These are phyloP conservation scores for Exophiala spinifera DNA, from an alignment of 2,329 filamentous ascomycete species.

Conservation along the genomic window DNA sequence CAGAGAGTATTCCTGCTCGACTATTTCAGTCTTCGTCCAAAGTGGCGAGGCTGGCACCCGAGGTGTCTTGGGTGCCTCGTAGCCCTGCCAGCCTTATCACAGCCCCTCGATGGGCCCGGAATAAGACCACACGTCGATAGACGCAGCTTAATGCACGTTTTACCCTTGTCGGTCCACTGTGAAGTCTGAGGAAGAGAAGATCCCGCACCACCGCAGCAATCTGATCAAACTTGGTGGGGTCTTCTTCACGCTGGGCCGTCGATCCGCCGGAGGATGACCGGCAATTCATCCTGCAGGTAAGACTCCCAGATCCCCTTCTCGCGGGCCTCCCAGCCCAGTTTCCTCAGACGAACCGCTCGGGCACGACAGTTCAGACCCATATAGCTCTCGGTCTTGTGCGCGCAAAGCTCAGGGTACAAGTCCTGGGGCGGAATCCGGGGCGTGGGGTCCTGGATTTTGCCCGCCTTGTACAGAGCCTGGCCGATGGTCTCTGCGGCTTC, in stretches of 20 bases:
- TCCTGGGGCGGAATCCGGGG: conserved; percentile 38
- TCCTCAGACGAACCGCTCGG: conserved; percentile 43
- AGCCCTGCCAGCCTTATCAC: too few relatives aligned
- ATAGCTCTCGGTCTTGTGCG: conserved; percentile 35
- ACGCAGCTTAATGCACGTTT: too few relatives aligned
- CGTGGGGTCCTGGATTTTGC: conserved; percentile 38
- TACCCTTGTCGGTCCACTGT: too few relatives aligned
- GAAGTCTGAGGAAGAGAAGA: too few relatives aligned
- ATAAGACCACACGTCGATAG: too few relatives aligned
- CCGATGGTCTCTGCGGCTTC: conserved; percentile 42
- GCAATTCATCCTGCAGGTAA: conserved; percentile 42
- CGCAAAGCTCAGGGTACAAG: conserved; percentile 43
- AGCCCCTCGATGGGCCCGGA: too few relatives aligned
- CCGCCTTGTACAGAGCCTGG: conserved; percentile 36
- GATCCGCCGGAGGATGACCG: conserved; percentile 8
- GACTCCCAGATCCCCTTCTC: conserved; percentile 44
- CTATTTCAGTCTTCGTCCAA: too few relatives aligned
- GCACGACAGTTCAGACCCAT: conserved; percentile 45
- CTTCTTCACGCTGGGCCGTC: not conserved
- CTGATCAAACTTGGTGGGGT: too few relatives aligned
- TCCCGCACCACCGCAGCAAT: too few relatives aligned
- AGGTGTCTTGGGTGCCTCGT: too few relatives aligned
- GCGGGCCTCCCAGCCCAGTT: conserved; percentile 45
- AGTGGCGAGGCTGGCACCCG: too few relatives aligned
- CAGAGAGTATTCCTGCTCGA: too few relatives aligned